Percentiles rank a stretch among this genome's conserved stretches.
phyloP scores from a whole-genome alignment of 345 rosid genomes.

The Anastatica hierochuntica region DNA sequence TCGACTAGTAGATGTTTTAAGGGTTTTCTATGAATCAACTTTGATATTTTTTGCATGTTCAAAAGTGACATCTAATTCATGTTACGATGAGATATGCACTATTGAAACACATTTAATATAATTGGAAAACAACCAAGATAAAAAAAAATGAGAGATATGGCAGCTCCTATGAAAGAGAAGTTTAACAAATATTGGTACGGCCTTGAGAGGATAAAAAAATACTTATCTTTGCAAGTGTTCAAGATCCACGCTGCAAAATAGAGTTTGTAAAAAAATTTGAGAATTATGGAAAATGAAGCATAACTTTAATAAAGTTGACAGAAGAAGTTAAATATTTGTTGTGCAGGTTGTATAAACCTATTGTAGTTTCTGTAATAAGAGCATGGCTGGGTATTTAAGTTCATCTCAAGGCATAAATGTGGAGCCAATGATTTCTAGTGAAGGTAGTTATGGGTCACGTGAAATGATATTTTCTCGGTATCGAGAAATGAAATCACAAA shows the following conservation, averaged over 20 bases:
- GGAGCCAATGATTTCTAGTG: background rate
- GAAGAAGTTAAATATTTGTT: background rate
- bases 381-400: background rate
- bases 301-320: too few relatives aligned
- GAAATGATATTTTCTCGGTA: background rate
- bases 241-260: background rate
- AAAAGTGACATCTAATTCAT: background rate
- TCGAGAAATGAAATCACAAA: background rate
- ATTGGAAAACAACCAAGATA: background rate
- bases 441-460: background rate
- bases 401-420: background rate
- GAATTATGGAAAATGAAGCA: background rate
- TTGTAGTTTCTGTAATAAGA: background rate
- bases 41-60: background rate
- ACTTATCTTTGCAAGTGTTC: background rate
- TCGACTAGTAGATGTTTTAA: background rate
- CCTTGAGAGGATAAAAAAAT: background rate
- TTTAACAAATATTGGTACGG: background rate
- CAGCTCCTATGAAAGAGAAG: background rate
- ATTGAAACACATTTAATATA: background rate
- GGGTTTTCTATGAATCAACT: background rate
- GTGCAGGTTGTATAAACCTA: background rate
- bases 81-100: background rate
- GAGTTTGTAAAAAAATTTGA: background rate
- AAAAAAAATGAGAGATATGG: background rate